These are phyloP conservation scores for Cordia subcordata DNA, from an alignment of 257 asterid genomes.

Conservation along the genomic window DNA sequence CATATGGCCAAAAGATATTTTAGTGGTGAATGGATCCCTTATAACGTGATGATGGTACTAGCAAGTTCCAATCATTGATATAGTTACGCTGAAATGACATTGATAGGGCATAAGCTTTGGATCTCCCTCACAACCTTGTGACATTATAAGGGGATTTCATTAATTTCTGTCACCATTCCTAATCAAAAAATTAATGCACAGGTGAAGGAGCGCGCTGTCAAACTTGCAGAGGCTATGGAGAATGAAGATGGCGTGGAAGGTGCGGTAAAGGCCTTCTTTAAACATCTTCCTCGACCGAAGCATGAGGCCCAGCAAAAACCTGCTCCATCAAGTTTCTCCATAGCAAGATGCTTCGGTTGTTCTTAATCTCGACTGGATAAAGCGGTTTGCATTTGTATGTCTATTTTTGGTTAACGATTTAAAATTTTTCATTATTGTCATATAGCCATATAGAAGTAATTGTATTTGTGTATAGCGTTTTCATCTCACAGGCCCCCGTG, in stretches of 20 bases:
- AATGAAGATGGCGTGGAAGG: conserved; percentile 90
- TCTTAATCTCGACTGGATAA: conserved; percentile 30
- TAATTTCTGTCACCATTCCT: conserved; percentile 5
- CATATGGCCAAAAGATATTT: too few species aligned
- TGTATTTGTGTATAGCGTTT: background rate
- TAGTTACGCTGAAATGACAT: too few species aligned
- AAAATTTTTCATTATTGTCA: background rate
- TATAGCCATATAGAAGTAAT: background rate
- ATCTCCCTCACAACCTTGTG: background rate
- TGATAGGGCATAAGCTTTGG: too few species aligned
- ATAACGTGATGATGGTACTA: too few species aligned
- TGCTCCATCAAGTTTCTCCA: conserved; percentile 45
- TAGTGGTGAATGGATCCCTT: too few species aligned
- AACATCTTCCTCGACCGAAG: conserved; percentile 67
- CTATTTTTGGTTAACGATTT: too few species aligned
- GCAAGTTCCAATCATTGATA: too few species aligned
- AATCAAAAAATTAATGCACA: conserved; percentile 25
- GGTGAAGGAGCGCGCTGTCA: conserved; percentile 86
- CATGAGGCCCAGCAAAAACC: conserved; percentile 42
- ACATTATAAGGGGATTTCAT: background rate
- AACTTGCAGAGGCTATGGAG: conserved; percentile 90
- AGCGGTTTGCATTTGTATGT: background rate
- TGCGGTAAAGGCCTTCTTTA: conserved; percentile 86
- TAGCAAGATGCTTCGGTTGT: conserved; percentile 77
- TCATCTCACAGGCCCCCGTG: background rate